A percentile compares a stretch with the other conserved stretches of the same genome.
Conservation (phyloP, 2,329 filamentous ascomycete species). For the Penicillium nordicum region DNA sequence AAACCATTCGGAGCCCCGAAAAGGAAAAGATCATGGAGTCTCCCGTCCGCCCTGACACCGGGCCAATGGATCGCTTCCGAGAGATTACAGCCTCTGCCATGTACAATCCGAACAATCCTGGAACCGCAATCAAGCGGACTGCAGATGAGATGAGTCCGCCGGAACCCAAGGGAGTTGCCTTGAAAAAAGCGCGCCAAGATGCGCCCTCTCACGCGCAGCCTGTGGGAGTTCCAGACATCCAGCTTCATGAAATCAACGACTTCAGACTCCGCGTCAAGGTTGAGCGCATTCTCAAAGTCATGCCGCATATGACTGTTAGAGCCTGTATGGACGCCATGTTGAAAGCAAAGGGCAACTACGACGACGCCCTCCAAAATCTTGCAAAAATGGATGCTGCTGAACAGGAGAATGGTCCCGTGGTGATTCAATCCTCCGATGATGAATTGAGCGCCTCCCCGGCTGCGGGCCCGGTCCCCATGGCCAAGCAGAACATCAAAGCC, state of each 20-base stretch:
- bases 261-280: conserved; percentile 50
- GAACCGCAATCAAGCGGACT: conserved; percentile 35
- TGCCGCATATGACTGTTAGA: conserved; percentile 47
- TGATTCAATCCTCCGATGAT: conserved; percentile 39
- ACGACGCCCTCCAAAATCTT: conserved; percentile 53
- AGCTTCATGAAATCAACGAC: conserved; percentile 52
- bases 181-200: conserved; percentile 42
- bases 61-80: conserved; percentile 37
- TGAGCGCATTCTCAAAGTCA: conserved; percentile 49
- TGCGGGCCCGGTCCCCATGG: conserved; percentile 23
- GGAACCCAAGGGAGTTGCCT: conserved; percentile 30
- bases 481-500: conserved; percentile 54
- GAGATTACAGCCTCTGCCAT: conserved; percentile 44
- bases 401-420: not conserved
- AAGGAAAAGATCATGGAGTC: conserved; percentile 45
- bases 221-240: conserved; percentile 40
- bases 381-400: conserved; percentile 25
- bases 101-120: conserved; percentile 36
- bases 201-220: conserved; percentile 47
- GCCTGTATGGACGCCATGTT: conserved; percentile 51
- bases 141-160: conserved; percentile 46
- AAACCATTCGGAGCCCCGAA: conserved; percentile 40
- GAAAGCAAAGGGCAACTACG: conserved; percentile 50
- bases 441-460: conserved; percentile 31
- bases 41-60: conserved; percentile 30